phyloP scores from a whole-genome alignment of 192 early-diverging fungal species.

The Neocallimastix lanati region DNA sequence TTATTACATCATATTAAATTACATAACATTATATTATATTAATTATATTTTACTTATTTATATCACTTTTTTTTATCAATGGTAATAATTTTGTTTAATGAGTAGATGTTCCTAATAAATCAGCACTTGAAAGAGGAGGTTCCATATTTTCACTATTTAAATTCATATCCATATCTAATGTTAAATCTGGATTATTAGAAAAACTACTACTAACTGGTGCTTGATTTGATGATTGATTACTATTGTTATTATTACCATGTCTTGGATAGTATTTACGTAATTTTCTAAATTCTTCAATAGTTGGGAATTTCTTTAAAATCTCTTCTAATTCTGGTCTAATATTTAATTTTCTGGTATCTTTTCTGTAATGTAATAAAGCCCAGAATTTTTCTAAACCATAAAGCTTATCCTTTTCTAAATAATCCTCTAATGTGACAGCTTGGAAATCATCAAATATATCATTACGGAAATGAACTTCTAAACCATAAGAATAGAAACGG shows the following conservation, averaged over 20 bases:
- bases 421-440: slow-evolving; percentile 57
- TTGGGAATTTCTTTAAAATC: slow-evolving; percentile 43
- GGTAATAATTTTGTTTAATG: no score
- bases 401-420: slow-evolving; percentile 20
- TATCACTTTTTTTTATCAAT: no score
- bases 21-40: no score
- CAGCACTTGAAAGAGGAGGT: neutral
- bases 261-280: neutral
- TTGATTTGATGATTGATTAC: neutral
- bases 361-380: slow-evolving; percentile 79
- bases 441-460: slow-evolving; percentile 83
- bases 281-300: slow-evolving; percentile 25
- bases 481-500: slow-evolving; percentile 90
- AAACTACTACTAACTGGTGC: neutral
- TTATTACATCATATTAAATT: no score
- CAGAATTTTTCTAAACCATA: slow-evolving; percentile 94
- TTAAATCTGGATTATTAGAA: neutral
- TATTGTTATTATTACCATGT: neutral
- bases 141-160: neutral
- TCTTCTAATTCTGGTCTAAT: slow-evolving; percentile 30
- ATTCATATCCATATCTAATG: neutral
- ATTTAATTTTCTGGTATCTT: slow-evolving; percentile 41
- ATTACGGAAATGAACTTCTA: slow-evolving; percentile 72
- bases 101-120: neutral
- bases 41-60: no score